phyloP scores from a whole-genome alignment of 495 filamentous ascomycete species.

The Tuber magnatum region DNA sequence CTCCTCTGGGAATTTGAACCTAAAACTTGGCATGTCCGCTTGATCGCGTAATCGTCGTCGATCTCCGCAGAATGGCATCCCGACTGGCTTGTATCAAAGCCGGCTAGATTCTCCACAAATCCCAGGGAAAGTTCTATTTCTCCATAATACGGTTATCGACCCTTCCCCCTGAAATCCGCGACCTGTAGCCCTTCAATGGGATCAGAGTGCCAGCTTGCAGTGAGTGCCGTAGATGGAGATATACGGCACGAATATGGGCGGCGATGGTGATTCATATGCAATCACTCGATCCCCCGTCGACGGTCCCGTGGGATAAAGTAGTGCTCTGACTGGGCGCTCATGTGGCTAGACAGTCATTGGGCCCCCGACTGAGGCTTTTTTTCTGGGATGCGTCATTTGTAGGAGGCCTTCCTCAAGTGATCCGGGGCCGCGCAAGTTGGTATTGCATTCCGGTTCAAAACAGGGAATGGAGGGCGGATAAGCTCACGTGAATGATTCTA shows the following conservation, averaged over 20 bases:
- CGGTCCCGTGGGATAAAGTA: not conserved
- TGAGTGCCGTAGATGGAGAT: not conserved
- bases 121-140: not conserved
- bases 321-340: not conserved
- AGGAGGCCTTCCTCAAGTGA: not conserved
- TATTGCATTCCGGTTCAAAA: not conserved
- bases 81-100: not conserved
- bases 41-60: not conserved
- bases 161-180: not conserved
- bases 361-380: not conserved
- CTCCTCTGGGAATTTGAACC: not conserved
- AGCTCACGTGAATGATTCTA: not conserved
- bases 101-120: not conserved
- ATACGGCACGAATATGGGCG: not conserved
- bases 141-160: not conserved
- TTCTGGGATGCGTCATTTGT: not conserved
- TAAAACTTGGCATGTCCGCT: not conserved
- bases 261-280: not conserved
- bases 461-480: not conserved
- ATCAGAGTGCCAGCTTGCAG: not conserved
- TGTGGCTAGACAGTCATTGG: not conserved
- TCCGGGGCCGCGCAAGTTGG: not conserved
- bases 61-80: not conserved
- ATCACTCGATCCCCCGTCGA: not conserved
- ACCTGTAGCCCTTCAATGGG: not conserved